Evolutionary conservation across 768 basidiomycete species (phyloP).

Genomic region (Candolleomyces eurysporus): DNA sequence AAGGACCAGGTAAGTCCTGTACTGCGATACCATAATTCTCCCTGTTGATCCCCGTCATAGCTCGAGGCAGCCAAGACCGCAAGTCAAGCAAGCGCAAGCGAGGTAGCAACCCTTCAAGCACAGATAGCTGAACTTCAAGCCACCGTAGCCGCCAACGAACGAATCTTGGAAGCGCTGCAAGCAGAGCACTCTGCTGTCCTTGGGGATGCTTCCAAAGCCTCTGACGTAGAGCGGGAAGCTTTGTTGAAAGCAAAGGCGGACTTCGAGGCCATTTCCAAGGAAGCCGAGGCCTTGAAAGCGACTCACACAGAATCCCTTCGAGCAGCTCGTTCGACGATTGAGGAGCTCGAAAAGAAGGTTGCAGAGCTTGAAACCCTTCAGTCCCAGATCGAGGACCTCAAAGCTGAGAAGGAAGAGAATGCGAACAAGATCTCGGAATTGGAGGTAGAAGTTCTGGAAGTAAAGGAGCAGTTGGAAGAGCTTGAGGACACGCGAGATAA

Average conservation of each 20-base stretch:
- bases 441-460: slow-evolving; percentile 77
- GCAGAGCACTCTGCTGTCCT: slow-evolving; percentile 42
- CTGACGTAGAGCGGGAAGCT: slow-evolving; percentile 61
- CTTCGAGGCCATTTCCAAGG: slow-evolving; percentile 51
- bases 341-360: slow-evolving; percentile 45
- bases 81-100: slow-evolving; percentile 39
- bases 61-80: slow-evolving; percentile 47
- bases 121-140: slow-evolving; percentile 52
- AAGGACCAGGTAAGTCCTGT: slow-evolving; percentile 53
- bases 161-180: slow-evolving; percentile 50
- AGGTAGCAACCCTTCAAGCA: slow-evolving; percentile 45
- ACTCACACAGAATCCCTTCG: slow-evolving; percentile 49
- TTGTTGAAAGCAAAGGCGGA: slow-evolving; percentile 63
- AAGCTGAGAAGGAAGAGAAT: slow-evolving; percentile 67
- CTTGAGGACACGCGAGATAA: slow-evolving; percentile 57
- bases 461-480: slow-evolving; percentile 67
- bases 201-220: slow-evolving; percentile 45
- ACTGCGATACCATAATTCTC: background rate
- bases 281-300: slow-evolving; percentile 48
- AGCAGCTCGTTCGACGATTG: slow-evolving; percentile 43
- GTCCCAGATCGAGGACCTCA: slow-evolving; percentile 50
- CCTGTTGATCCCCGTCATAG: slow-evolving; percentile 29
- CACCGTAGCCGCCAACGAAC: slow-evolving; percentile 48
- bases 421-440: slow-evolving; percentile 73
- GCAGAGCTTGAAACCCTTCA: slow-evolving; percentile 42